Percentiles rank a stretch among this genome's conserved stretches.
These are phyloP conservation scores for Suillus subluteus DNA, from an alignment of 768 basidiomycete genomes.

Conservation along the genomic window DNA sequence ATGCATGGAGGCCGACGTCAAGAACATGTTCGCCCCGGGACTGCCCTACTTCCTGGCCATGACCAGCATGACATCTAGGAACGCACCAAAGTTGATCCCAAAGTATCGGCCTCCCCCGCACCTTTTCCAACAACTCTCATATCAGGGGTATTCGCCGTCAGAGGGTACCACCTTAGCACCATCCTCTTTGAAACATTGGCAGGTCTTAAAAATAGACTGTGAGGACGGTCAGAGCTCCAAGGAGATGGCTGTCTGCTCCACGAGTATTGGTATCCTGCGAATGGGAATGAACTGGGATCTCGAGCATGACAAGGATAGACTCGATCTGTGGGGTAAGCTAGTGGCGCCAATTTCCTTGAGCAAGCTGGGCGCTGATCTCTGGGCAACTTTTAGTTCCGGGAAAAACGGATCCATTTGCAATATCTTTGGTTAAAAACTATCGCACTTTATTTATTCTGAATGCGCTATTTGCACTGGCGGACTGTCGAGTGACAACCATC, in stretches of 20 bases:
- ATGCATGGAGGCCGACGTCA: constrained; percentile 18
- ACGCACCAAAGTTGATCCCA: constrained; percentile 23
- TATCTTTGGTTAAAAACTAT: constrained; percentile 23
- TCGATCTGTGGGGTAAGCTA: background rate
- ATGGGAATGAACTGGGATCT: background rate
- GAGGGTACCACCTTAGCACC: background rate
- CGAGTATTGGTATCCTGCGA: background rate
- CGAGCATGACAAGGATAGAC: background rate
- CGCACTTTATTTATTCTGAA: constrained; percentile 18
- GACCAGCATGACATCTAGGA: constrained; percentile 25
- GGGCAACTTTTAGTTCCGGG: constrained; percentile 16
- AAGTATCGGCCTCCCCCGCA: constrained; percentile 19
- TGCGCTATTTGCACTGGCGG: constrained; percentile 16
- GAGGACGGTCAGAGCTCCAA: background rate
- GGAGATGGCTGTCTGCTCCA: background rate
- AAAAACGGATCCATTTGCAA: constrained; percentile 22
- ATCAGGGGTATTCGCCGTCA: background rate
- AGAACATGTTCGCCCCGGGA: constrained; percentile 28
- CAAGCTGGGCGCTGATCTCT: background rate
- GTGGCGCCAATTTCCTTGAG: background rate
- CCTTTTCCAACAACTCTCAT: background rate
- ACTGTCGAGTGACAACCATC: constrained; percentile 6
- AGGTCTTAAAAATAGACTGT: background rate
- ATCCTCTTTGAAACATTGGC: background rate
- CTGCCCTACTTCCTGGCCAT: constrained; percentile 25